These are phyloP conservation scores for Globisporangium carolinianum DNA, from an alignment of 352 stramenopile species.

Conservation along the genomic window DNA sequence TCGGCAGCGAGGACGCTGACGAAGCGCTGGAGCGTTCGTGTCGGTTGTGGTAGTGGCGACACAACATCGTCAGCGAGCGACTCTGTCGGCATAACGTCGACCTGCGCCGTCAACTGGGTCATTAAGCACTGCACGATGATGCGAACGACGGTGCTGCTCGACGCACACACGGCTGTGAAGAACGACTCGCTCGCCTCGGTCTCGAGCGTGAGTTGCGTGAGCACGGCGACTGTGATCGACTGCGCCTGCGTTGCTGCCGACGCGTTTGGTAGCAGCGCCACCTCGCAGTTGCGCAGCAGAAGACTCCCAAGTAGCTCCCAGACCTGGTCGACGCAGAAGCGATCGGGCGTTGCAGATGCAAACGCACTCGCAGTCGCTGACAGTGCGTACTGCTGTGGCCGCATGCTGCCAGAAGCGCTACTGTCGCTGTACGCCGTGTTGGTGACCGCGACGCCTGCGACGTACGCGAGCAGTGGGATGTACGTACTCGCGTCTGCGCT, in stretches of 20 bases:
- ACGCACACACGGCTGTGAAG: conserved; percentile 44
- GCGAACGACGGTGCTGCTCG: conserved; percentile 36
- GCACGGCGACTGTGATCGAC: conserved; percentile 30
- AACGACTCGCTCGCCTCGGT: conserved; percentile 40
- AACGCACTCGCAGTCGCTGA: conserved; percentile 20
- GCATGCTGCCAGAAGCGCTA: conserved; percentile 6
- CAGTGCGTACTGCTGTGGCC: conserved; percentile 16
- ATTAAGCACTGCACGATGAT: conserved; percentile 35
- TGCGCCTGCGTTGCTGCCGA: conserved; percentile 15
- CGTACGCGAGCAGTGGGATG: conserved; percentile 54
- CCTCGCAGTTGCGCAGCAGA: conserved; percentile 40
- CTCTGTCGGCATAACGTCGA: too few species aligned
- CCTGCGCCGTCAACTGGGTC: not conserved
- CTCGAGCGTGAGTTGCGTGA: conserved; percentile 43
- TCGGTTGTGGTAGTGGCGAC: not conserved
- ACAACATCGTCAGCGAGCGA: not conserved
- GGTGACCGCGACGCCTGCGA: conserved; percentile 48
- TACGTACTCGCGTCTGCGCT: conserved; percentile 42
- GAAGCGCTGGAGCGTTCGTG: conserved; percentile 13
- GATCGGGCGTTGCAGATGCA: conserved; percentile 3
- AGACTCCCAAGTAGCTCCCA: conserved; percentile 62
- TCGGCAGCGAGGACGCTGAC: conserved; percentile 14
- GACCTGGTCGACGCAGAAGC: conserved; percentile 34
- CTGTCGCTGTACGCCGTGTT: conserved; percentile 52
- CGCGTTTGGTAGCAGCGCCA: not conserved